These are phyloP conservation scores for Brassica carinata DNA, from an alignment of 345 rosid genomes.

Conservation along the genomic window DNA sequence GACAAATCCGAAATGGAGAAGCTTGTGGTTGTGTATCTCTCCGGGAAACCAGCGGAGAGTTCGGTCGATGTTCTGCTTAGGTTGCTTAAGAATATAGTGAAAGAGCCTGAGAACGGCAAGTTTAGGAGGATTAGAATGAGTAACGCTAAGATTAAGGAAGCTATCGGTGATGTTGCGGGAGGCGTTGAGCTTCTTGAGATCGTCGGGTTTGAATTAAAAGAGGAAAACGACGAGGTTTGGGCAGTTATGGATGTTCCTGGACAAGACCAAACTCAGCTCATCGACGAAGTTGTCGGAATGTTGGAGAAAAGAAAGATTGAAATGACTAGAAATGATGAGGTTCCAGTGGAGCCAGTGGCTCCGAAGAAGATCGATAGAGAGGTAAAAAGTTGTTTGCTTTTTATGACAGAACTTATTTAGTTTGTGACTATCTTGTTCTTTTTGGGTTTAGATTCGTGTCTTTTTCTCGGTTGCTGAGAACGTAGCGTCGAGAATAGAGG, in stretches of 20 bases:
- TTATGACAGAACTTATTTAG: neutral
- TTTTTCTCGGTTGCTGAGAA: slow-evolving; percentile 85
- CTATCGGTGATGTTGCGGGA: slow-evolving; percentile 70
- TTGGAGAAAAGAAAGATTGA: slow-evolving; percentile 56
- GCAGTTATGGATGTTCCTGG: slow-evolving; percentile 70
- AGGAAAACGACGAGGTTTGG: slow-evolving; percentile 80
- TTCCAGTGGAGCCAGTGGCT: slow-evolving; percentile 45
- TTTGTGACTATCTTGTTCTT: neutral
- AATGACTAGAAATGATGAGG: slow-evolving; percentile 34
- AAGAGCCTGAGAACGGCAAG: slow-evolving; percentile 79
- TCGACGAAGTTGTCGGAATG: slow-evolving; percentile 48
- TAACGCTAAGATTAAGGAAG: slow-evolving; percentile 84
- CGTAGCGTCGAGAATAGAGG: slow-evolving; percentile 79
- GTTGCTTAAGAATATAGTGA: slow-evolving; percentile 68
- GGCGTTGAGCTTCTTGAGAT: slow-evolving; percentile 76
- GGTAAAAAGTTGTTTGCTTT: slow-evolving; percentile 41
- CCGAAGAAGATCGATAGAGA: slow-evolving; percentile 76
- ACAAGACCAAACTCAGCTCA: slow-evolving; percentile 47
- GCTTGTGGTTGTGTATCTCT: slow-evolving; percentile 55
- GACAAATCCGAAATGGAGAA: slow-evolving; percentile 49
- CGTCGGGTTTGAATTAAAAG: slow-evolving; percentile 71
- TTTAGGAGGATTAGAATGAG: slow-evolving; percentile 83
- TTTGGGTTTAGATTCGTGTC: slow-evolving; percentile 57
- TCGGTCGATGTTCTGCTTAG: slow-evolving; percentile 65
- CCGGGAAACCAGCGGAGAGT: slow-evolving; percentile 61